These are phyloP conservation scores for Haberlea rhodopensis DNA, from an alignment of 257 asterid species.

Conservation along the genomic window DNA sequence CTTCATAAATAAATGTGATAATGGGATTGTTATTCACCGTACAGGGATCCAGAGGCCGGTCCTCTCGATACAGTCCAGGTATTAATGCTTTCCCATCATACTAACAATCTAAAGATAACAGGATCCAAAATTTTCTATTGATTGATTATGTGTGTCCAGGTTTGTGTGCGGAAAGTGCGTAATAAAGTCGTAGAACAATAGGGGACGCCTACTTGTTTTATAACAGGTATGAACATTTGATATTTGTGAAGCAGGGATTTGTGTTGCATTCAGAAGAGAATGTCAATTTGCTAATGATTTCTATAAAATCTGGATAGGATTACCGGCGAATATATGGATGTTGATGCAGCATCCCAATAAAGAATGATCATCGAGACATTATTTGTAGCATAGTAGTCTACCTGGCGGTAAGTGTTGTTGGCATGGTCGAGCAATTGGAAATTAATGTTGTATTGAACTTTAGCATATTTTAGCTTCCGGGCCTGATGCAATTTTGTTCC, in stretches of 20 bases:
- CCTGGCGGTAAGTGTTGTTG: too few relatives aligned
- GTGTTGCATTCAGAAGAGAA: neutral
- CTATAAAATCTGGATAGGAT: constrained; percentile 40
- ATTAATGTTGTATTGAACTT: too few relatives aligned
- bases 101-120: constrained; percentile 5
- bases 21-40: constrained; percentile 92
- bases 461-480: too few relatives aligned
- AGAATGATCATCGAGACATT: too few relatives aligned
- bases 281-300: neutral
- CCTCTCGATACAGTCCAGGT: constrained; percentile 89
- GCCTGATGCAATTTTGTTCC: too few relatives aligned
- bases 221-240: constrained; percentile 51
- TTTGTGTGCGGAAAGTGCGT: constrained; percentile 90
- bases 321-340: constrained; percentile 69
- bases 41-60: constrained; percentile 81
- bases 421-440: too few relatives aligned
- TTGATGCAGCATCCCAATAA: constrained; percentile 25
- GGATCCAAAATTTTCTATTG: neutral
- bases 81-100: constrained; percentile 21
- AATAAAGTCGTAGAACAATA: constrained; percentile 83
- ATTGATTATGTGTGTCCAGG: constrained; percentile 36
- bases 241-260: neutral
- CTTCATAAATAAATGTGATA: constrained; percentile 95
- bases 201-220: constrained; percentile 83
- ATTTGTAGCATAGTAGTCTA: too few relatives aligned